These are phyloP conservation scores for Candida yuanshanica DNA, from an alignment of 805 yeast species.

Conservation along the genomic window DNA sequence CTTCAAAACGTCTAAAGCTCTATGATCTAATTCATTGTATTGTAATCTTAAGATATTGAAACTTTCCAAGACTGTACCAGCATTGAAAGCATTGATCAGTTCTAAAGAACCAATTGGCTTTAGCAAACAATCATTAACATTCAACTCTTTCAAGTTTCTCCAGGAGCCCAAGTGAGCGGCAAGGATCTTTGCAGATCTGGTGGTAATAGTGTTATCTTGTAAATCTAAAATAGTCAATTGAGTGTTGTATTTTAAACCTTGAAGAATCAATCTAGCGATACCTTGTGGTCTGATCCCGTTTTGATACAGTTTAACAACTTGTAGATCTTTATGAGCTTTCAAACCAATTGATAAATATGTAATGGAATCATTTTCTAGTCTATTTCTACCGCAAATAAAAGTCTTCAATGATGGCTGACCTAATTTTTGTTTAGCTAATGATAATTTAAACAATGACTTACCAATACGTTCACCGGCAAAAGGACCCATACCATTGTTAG, in stretches of 20 bases:
- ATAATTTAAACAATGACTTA: slow-evolving; percentile 67
- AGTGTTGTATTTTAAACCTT: slow-evolving; percentile 63
- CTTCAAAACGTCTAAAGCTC: slow-evolving; percentile 54
- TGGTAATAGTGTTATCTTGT: slow-evolving; percentile 93
- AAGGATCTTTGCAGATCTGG: slow-evolving; percentile 56
- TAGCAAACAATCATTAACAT: slow-evolving; percentile 83
- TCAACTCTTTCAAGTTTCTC: slow-evolving; percentile 67
- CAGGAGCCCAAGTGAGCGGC: slow-evolving; percentile 58
- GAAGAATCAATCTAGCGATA: slow-evolving; percentile 60
- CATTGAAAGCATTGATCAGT: slow-evolving; percentile 44
- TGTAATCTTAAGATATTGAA: slow-evolving; percentile 68
- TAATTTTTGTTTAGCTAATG: slow-evolving; percentile 52
- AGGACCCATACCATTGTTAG: slow-evolving; percentile 98
- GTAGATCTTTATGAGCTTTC: slow-evolving; percentile 68
- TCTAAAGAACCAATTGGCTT: slow-evolving; percentile 68
- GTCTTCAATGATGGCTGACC: slow-evolving; percentile 57
- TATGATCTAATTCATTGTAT: slow-evolving; percentile 77
- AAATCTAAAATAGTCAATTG: slow-evolving; percentile 68
- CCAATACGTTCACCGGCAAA: slow-evolving; percentile 95
- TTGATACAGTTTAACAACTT: slow-evolving; percentile 78
- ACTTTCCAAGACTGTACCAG: slow-evolving; percentile 31
- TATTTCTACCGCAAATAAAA: slow-evolving; percentile 93
- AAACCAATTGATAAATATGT: slow-evolving; percentile 80
- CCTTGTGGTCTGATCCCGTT: slow-evolving; percentile 98
- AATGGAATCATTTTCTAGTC: slow-evolving; percentile 93